phyloP scores from a whole-genome alignment of 2,329 filamentous ascomycete species.

The Phaeosphaeria sp. region DNA sequence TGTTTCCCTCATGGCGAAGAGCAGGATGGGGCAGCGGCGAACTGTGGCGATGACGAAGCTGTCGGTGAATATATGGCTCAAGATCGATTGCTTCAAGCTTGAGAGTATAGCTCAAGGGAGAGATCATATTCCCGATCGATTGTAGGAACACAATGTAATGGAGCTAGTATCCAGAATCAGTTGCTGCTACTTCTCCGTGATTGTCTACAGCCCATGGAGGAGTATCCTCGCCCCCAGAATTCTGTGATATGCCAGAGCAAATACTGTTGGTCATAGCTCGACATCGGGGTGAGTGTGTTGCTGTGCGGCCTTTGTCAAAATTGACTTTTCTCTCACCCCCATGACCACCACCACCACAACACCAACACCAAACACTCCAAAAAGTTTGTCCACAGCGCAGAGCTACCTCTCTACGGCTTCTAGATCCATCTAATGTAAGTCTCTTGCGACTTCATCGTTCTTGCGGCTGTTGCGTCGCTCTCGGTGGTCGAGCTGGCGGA shows the following conservation, averaged over 20 bases:
- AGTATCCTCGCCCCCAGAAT: no score
- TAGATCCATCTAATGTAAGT: neutral
- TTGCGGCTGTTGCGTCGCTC: neutral
- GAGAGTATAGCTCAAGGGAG: no score
- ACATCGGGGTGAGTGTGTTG: neutral
- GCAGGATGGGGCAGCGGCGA: no score
- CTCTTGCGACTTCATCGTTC: neutral
- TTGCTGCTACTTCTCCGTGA: neutral
- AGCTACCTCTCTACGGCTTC: neutral
- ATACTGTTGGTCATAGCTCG: neutral
- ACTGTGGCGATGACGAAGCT: no score
- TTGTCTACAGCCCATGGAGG: no score
- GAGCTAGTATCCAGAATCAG: no score
- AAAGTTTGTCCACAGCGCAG: neutral
- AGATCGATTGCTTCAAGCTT: no score
- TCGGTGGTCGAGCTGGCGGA: neutral
- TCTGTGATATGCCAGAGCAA: neutral
- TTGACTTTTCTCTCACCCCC: slow-evolving; percentile 1
- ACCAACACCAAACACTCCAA: neutral
- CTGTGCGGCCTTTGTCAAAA: neutral
- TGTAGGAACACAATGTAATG: no score
- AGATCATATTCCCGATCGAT: no score
- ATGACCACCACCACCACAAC: slow-evolving; percentile 5
- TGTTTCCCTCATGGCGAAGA: no score
- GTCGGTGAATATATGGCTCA: no score